These are phyloP conservation scores for Cenchrus americanus DNA, from an alignment of 176 grass and related monocot species.

Conservation along the genomic window DNA sequence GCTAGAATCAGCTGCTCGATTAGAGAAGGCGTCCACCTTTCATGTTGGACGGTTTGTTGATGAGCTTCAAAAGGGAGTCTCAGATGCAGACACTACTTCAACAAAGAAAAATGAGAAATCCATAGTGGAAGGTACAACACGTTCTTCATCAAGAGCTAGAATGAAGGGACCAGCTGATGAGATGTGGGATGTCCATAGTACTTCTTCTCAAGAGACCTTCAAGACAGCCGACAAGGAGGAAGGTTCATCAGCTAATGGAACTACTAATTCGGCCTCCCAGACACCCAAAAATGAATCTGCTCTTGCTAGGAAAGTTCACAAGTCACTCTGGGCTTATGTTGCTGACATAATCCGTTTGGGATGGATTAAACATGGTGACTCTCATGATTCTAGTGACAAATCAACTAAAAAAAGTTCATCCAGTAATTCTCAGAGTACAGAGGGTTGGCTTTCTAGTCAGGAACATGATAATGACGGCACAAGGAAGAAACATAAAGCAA, in stretches of 20 bases:
- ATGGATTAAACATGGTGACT: constrained; percentile 64
- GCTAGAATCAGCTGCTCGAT: constrained; percentile 75
- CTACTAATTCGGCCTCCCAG: constrained; percentile 43
- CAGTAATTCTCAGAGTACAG: constrained; percentile 70
- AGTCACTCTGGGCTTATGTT: constrained; percentile 86
- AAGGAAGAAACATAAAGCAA: constrained; percentile 46
- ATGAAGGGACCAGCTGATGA: constrained; percentile 76
- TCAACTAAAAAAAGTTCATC: constrained; percentile 79
- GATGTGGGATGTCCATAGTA: constrained; percentile 66
- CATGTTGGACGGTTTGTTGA: constrained; percentile 70
- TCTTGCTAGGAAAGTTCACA: constrained; percentile 61
- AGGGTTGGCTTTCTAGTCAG: constrained; percentile 84
- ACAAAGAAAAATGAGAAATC: constrained; percentile 48
- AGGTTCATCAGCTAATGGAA: constrained; percentile 45
- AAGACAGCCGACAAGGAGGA: constrained; percentile 56
- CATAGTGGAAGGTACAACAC: constrained; percentile 47
- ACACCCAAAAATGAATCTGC: constrained; percentile 64
- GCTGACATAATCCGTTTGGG: constrained; percentile 89
- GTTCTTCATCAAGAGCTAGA: constrained; percentile 59
- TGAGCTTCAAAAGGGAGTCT: constrained; percentile 56
- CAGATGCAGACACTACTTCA: constrained; percentile 39
- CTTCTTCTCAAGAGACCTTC: constrained; percentile 66
- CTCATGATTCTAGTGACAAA: constrained; percentile 57
- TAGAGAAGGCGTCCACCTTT: constrained; percentile 77
- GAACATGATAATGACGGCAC: constrained; percentile 59